These are phyloP conservation scores for Colletotrichum endophyticum DNA, from an alignment of 2,329 filamentous ascomycete genomes.

Conservation along the genomic window DNA sequence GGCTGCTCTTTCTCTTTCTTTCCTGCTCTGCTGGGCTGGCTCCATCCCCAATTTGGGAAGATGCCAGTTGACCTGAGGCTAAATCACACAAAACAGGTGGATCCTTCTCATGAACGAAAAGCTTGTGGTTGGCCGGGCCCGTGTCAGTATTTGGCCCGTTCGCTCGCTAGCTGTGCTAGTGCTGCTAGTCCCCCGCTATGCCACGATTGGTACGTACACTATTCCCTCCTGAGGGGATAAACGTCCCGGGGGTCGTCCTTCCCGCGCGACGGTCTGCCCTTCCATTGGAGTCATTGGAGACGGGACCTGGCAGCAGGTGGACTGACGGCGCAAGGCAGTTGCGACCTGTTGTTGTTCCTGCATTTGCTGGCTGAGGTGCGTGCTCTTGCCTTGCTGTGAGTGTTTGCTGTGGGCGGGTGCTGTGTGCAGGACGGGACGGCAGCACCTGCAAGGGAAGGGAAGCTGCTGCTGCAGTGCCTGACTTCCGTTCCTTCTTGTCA, in stretches of 20 bases:
- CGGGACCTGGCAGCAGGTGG: neutral
- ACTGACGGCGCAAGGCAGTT: neutral
- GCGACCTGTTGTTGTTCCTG: neutral
- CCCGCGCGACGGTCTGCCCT: neutral
- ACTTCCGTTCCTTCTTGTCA: neutral
- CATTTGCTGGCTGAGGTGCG: neutral
- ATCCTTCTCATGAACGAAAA: neutral
- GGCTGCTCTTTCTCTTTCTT: neutral
- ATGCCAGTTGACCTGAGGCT: neutral
- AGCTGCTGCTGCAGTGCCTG: neutral
- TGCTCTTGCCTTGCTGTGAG: neutral
- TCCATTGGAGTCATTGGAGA: neutral
- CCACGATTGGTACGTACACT: neutral
- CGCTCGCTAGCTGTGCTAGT: neutral
- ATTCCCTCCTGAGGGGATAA: neutral
- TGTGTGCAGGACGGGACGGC: neutral
- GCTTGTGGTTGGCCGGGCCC: slow-evolving; percentile 13
- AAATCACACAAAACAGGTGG: neutral
- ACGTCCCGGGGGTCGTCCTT: neutral
- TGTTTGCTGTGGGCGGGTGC: neutral
- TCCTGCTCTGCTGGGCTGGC: neutral
- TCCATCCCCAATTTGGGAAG: neutral
- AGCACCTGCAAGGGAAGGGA: neutral
- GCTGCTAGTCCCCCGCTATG: neutral
- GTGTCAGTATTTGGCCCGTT: neutral